Evolutionary conservation across 2,329 filamentous ascomycete genomes (phyloP), one percentile per base, ranked within the genome.

Genomic region (Didymella segeticola): DNA sequence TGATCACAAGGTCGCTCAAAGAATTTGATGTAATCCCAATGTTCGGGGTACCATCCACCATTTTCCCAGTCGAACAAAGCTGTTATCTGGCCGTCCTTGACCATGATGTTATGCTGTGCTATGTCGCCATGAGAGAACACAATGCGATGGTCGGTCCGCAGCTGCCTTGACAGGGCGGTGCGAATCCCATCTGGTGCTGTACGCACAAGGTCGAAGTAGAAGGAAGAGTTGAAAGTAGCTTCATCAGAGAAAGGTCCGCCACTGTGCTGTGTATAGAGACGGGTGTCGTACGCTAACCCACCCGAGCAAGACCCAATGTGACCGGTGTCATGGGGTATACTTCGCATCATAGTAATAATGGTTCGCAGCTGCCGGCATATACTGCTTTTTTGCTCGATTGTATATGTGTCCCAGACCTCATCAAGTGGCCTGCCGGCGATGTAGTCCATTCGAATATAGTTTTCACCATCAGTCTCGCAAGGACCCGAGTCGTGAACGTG

Each of bases 21-120:
- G 30, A 45, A 45, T 26, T 45, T 45, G 30, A 34, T 26, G n/a
- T 45, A 34, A 22, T 45, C 29, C 42, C 42, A 45, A 19, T 45
- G 22, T n/a, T 45, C 42, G 2, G 42, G 42, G n/a, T 45, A 45
- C 42, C 42, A 45, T 12, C 42, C 42, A 11, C 10, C 42, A 9
- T 25, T 25, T 15, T 45, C 42, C 42, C 42, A 45, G 26, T 45
- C 42, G 3, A 45, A 9, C 9, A 45, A n/a, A 4, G 11, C 42
- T 19, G 42, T 45, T 4, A 34, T 34, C 20, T 12, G 29, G 5
- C 42, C 30, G 8, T 34, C 20, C n/a, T 34, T 34, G 14, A 45
- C 42, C 29, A 45, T 11, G 29, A 45, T 45, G 19, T 45, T 34
- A 12, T 45, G 29, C 30, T 45, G 42, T 34, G 29, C 29, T 12